phyloP scores from a whole-genome alignment of 2,329 filamentous ascomycete genomes.

The Colletotrichum truncatum region DNA sequence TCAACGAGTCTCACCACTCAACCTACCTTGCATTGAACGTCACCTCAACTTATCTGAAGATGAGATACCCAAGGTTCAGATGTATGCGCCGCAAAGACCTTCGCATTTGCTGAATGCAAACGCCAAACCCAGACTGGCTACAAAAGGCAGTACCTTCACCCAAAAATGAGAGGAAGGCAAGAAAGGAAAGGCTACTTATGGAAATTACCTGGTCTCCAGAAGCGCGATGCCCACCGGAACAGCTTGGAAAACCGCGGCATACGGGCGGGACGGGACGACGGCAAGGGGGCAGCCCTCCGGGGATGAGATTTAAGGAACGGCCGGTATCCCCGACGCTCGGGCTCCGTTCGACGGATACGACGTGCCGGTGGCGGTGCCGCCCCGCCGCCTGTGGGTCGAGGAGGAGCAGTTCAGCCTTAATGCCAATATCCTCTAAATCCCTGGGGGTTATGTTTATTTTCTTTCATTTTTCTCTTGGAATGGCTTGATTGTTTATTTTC shows the following conservation, averaged over 20 bases:
- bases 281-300: neutral
- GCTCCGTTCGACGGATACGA: neutral
- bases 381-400: neutral
- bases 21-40: no score
- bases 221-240: neutral
- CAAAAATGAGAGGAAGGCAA: no score
- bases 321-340: slow-evolving; percentile 11
- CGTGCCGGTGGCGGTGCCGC: neutral
- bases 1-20: no score
- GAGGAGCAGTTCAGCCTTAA: slow-evolving; percentile 1
- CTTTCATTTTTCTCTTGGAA: no score
- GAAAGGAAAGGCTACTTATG: neutral
- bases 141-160: no score
- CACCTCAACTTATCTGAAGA: no score
- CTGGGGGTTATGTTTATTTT: neutral
- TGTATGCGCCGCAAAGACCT: no score
- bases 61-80: no score
- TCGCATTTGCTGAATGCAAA: no score
- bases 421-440: neutral
- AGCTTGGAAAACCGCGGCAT: neutral
- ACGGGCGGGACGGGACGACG: slow-evolving; percentile 21
- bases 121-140: no score
- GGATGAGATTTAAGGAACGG: neutral
- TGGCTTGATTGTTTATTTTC: no score
- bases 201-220: neutral